Conservation (phyloP, 1,284 basidiomycete genomes). For the Inonotus hispidus region DNA sequence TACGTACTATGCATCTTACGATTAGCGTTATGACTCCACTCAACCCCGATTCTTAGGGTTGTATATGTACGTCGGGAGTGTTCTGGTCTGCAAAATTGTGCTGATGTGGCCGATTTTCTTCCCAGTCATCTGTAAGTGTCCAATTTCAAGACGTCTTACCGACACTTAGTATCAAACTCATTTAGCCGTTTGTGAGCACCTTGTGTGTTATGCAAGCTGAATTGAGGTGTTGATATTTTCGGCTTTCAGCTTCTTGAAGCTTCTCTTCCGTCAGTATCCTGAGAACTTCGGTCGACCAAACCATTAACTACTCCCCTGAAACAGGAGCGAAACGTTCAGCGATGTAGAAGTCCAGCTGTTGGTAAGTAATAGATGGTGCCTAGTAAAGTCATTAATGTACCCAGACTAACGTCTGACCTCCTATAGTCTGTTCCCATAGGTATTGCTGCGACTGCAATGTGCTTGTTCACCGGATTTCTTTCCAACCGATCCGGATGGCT, state of each 20-base stretch:
- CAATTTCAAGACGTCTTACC: not conserved
- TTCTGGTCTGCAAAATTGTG: not conserved
- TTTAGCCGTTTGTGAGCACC: not conserved
- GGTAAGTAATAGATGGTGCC: not conserved
- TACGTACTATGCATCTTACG: constrained; percentile 14
- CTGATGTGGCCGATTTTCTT: not conserved
- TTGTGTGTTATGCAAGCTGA: not conserved
- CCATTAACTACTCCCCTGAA: not conserved
- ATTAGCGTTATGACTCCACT: constrained; percentile 6
- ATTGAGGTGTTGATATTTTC: not conserved
- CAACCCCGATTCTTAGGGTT: not conserved
- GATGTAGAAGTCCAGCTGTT: constrained; percentile 1
- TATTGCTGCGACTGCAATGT: constrained; percentile 29
- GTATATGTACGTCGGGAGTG: not conserved
- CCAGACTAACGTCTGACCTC: not conserved
- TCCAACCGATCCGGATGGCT: constrained; percentile 32
- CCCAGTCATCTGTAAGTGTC: not conserved
- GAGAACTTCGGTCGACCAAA: not conserved
- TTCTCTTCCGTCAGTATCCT: constrained; percentile 5
- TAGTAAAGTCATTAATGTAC: not conserved
- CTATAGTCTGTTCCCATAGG: constrained; percentile 29
- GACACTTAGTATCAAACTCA: not conserved
- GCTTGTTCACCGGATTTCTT: constrained; percentile 28
- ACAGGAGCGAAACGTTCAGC: not conserved
- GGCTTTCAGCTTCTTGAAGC: not conserved